A percentile compares a stretch with the other conserved stretches of the same genome.
phyloP scores from a whole-genome alignment of 768 basidiomycete genomes.

The Tulasnella sp. region DNA sequence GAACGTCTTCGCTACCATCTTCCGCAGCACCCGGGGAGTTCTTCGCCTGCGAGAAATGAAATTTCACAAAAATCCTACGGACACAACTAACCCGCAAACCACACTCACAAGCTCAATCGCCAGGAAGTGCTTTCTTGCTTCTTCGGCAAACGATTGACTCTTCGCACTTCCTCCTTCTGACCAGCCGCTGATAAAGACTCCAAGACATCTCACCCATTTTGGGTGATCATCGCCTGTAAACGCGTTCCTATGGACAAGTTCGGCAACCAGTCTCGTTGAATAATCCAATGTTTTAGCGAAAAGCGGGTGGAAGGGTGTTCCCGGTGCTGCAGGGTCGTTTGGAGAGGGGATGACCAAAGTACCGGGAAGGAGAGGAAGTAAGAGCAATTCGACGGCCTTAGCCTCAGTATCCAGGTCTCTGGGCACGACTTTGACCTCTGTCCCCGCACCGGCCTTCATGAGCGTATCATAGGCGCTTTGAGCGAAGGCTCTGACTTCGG shows the following conservation, averaged over 20 bases:
- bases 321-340: conserved; percentile 46
- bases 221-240: conserved; percentile 53
- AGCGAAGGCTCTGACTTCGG: conserved; percentile 94
- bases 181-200: conserved; percentile 69
- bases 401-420: conserved; percentile 68
- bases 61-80: background rate
- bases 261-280: conserved; percentile 67
- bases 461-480: conserved; percentile 77
- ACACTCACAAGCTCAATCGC: conserved; percentile 58
- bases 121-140: conserved; percentile 66
- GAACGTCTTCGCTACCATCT: conserved; percentile 51
- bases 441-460: conserved; percentile 77
- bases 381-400: conserved; percentile 49
- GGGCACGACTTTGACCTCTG: conserved; percentile 57
- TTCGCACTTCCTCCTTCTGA: conserved; percentile 34
- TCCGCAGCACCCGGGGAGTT: conserved; percentile 41
- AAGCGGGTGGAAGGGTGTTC: conserved; percentile 52
- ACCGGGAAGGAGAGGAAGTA: conserved; percentile 58
- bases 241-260: conserved; percentile 57
- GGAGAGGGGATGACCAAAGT: conserved; percentile 45
- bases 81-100: background rate
- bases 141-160: conserved; percentile 43
- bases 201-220: conserved; percentile 68
- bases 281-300: conserved; percentile 63
- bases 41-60: conserved; percentile 49